Percentiles rank a stretch among this genome's conserved stretches.
Evolutionary conservation across 495 filamentous ascomycete genomes (phyloP).

Genomic region (Hyaloscypha variabilis): DNA sequence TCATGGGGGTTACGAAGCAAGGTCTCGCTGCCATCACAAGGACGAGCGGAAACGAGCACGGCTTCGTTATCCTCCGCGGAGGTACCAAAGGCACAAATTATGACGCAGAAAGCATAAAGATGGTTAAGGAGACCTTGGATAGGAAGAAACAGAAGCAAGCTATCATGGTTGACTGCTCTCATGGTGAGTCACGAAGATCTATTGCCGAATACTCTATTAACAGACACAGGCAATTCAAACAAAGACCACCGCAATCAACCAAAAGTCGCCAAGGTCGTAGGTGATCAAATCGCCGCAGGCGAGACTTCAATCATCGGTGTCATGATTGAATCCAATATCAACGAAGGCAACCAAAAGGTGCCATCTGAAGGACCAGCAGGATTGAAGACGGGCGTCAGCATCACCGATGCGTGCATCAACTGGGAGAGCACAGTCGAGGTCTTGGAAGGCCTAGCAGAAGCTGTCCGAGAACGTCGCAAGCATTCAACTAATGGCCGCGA

Average conservation of each 20-base stretch:
- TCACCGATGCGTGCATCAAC: conserved; percentile 96
- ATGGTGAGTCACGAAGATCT: conserved; percentile 55
- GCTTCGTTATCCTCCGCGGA: conserved; percentile 93
- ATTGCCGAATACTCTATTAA: conserved; percentile 5
- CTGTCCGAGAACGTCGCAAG: conserved; percentile 76
- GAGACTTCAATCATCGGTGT: conserved; percentile 90
- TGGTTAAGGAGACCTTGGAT: conserved; percentile 74
- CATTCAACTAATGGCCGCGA: conserved; percentile 5
- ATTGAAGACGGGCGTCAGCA: conserved; percentile 90
- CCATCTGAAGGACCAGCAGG: conserved; percentile 77
- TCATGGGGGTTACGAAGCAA: conserved; percentile 99
- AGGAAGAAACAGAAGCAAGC: conserved; percentile 87
- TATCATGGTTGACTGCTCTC: conserved; percentile 98
- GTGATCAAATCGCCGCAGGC: conserved; percentile 83
- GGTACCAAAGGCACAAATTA: conserved; percentile 95
- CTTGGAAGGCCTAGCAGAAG: conserved; percentile 83
- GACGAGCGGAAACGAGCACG: conserved; percentile 91
- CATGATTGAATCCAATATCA: conserved; percentile 98
- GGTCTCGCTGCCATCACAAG: conserved; percentile 93
- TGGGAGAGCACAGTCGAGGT: conserved; percentile 88
- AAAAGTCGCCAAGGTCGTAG: conserved; percentile 79
- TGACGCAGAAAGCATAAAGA: conserved; percentile 78
- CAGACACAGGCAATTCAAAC: conserved; percentile 67
- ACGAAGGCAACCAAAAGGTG: conserved; percentile 95
- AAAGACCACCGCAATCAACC: conserved; percentile 90